Percentiles rank a stretch among this genome's conserved stretches.
Evolutionary conservation across 2,329 filamentous ascomycete genomes (phyloP).

Genomic region (Pezicula neosporulosa): DNA sequence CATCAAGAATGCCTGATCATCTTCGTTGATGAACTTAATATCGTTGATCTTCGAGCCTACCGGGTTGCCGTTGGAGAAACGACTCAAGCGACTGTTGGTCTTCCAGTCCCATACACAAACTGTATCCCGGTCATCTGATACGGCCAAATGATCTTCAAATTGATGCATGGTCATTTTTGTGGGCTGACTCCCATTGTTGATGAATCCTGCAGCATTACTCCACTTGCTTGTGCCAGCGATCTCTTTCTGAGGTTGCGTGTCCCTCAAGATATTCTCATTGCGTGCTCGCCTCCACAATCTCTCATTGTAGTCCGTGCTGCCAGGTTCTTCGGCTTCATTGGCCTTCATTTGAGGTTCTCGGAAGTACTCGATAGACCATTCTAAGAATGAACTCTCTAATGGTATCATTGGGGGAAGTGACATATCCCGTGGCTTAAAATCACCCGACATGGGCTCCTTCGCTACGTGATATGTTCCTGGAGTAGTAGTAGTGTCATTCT

Average conservation of each 20-base stretch:
- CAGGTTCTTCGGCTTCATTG: conserved; percentile 92
- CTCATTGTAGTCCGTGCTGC: conserved; percentile 94
- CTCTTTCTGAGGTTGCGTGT: conserved; percentile 91
- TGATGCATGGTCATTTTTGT: conserved; percentile 95
- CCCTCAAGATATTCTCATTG: conserved; percentile 87
- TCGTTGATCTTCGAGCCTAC: conserved; percentile 89
- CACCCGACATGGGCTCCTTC: conserved; percentile 74
- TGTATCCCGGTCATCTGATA: conserved; percentile 89
- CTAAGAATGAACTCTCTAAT: conserved; percentile 77
- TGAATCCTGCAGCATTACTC: conserved; percentile 77
- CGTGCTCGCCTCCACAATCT: conserved; percentile 88
- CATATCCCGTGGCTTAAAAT: conserved; percentile 62
- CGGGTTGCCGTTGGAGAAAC: conserved; percentile 94
- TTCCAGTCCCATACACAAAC: conserved; percentile 95
- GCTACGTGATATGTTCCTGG: conserved; percentile 73
- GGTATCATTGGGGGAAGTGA: conserved; percentile 64
- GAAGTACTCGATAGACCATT: conserved; percentile 98
- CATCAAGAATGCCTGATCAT: conserved; percentile 92
- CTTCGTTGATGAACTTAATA: conserved; percentile 96
- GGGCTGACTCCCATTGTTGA: conserved; percentile 87
- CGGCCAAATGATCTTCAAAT: conserved; percentile 92
- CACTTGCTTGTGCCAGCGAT: conserved; percentile 82
- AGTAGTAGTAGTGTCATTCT: conserved; percentile 64
- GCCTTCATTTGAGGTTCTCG: conserved; percentile 98
- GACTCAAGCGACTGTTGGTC: conserved; percentile 67